Percentiles rank a stretch among this genome's conserved stretches.
These are phyloP conservation scores for Pholiota microspora DNA, from an alignment of 768 basidiomycete species.

Conservation along the genomic window DNA sequence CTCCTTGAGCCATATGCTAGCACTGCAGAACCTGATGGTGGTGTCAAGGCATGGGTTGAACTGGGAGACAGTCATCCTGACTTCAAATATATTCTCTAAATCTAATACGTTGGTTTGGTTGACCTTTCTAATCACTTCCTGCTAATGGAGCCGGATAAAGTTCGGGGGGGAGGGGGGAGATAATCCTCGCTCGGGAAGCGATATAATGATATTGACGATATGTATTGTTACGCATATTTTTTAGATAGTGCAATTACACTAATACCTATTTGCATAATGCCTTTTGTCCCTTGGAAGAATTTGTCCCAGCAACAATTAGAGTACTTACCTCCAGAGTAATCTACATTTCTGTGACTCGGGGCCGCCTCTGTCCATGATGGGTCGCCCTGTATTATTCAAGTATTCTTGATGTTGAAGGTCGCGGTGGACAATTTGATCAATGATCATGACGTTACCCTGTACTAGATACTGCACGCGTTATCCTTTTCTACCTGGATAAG, in stretches of 20 bases:
- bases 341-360: not conserved
- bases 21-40: conserved; percentile 22
- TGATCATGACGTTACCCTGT: too few species aligned
- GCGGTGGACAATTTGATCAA: too few species aligned
- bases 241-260: not conserved
- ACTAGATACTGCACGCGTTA: too few species aligned
- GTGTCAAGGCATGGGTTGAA: conserved; percentile 30
- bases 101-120: not conserved
- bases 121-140: not conserved
- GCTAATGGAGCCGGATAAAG: not conserved
- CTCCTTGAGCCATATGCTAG: conserved; percentile 13
- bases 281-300: too few species aligned
- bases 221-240: not conserved
- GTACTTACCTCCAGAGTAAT: not conserved
- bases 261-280: not conserved
- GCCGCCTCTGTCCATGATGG: not conserved
- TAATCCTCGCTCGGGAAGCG: not conserved
- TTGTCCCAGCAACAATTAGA: not conserved
- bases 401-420: too few species aligned
- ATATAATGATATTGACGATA: not conserved
- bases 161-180: not conserved
- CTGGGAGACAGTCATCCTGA: conserved; percentile 36
- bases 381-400: not conserved
- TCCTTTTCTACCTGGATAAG: too few species aligned
- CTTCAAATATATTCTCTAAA: conserved; percentile 16